phyloP scores from a whole-genome alignment of 2,329 filamentous ascomycete species.

The Talaromyces sp. region DNA sequence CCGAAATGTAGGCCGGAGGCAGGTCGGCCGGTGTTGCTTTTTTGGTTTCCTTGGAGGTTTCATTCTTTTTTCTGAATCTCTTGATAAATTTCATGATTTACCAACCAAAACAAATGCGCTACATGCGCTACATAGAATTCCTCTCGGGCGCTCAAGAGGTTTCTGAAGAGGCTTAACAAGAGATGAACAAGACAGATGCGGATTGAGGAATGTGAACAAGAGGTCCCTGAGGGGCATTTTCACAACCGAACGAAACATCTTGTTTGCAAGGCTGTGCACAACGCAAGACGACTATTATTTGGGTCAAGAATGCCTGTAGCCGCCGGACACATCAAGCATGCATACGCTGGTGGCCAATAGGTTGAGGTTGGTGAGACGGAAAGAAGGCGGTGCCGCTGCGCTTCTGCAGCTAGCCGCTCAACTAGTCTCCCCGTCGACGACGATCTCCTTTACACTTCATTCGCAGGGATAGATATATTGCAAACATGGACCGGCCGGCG shows the following conservation, averaged over 20 bases:
- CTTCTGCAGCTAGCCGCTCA: background rate
- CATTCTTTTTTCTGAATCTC: constrained; percentile 5
- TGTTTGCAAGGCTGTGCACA: background rate
- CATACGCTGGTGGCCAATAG: background rate
- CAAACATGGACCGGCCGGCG: background rate
- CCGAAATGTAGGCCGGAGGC: background rate
- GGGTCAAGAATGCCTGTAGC: background rate
- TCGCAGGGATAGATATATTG: too few relatives aligned
- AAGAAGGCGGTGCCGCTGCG: background rate
- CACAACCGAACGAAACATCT: background rate
- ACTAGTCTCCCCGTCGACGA: too few relatives aligned
- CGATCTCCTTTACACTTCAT: background rate
- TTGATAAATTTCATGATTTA: background rate
- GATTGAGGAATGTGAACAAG: background rate
- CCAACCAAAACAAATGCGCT: background rate
- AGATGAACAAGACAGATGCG: background rate
- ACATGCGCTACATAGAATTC: background rate
- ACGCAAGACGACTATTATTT: background rate
- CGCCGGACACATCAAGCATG: background rate
- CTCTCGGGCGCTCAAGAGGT: background rate
- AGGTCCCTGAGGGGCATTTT: background rate
- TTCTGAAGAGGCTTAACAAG: background rate
- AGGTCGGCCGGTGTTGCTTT: background rate
- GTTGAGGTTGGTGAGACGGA: background rate
- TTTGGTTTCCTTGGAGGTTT: background rate